phyloP scores from a whole-genome alignment of 768 basidiomycete species.

The Amanita inopinata region DNA sequence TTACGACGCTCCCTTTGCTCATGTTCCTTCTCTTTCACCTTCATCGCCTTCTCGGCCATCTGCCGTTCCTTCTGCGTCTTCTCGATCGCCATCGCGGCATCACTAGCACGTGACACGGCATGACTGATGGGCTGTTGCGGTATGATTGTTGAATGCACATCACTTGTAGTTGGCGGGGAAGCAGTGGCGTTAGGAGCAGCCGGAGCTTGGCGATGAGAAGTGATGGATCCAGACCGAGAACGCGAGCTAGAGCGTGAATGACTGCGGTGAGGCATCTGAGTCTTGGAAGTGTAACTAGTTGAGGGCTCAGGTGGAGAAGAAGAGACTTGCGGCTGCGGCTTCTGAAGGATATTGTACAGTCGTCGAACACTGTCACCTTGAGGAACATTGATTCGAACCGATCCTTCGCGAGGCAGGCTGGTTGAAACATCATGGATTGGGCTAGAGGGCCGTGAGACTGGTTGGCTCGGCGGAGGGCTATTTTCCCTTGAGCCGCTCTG shows the following conservation, averaged over 20 bases:
- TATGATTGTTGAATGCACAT: slow-evolving; percentile 11
- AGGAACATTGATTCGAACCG: neutral
- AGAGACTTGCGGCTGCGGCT: slow-evolving; percentile 1
- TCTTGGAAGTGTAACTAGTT: neutral
- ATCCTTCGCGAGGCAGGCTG: neutral
- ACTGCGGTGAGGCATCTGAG: neutral
- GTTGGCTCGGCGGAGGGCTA: neutral
- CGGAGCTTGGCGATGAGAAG: slow-evolving; percentile 13
- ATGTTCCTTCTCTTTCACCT: slow-evolving; percentile 6
- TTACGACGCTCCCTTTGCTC: slow-evolving; percentile 18
- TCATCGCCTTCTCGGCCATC: slow-evolving; percentile 20
- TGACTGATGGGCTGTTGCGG: slow-evolving; percentile 10
- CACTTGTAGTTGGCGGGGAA: slow-evolving; percentile 9
- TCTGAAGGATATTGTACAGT: slow-evolving; percentile 8
- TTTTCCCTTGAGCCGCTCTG: neutral
- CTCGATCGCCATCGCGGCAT: slow-evolving; percentile 43
- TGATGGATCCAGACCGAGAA: slow-evolving; percentile 17
- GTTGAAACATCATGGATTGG: neutral
- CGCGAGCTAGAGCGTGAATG: slow-evolving; percentile 7
- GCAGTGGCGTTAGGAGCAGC: slow-evolving; percentile 11
- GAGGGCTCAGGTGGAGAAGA: slow-evolving; percentile 4
- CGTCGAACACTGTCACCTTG: slow-evolving; percentile 3
- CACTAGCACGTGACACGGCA: slow-evolving; percentile 39
- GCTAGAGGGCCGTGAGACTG: slow-evolving; percentile 3
- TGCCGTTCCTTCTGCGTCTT: slow-evolving; percentile 26